phyloP scores from a whole-genome alignment of 805 yeast species.

The Ogataea naganishii region DNA sequence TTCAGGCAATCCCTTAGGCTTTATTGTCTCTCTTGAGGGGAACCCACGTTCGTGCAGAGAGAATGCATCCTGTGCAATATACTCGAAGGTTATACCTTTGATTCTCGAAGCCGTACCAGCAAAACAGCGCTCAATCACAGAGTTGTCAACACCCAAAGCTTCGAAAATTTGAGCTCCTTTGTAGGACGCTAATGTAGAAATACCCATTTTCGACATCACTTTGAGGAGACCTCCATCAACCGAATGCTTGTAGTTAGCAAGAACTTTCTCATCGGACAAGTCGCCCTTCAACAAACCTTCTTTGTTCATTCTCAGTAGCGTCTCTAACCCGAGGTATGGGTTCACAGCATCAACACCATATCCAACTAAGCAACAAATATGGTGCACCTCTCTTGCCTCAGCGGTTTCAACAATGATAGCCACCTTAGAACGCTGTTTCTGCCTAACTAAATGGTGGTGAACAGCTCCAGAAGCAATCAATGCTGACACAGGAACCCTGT shows the following conservation, averaged over 20 bases:
- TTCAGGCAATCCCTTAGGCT: conserved; percentile 76
- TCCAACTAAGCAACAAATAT: conserved; percentile 87
- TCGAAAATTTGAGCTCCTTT: conserved; percentile 99
- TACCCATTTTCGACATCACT: conserved; percentile 99
- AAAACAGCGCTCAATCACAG: conserved; percentile 91
- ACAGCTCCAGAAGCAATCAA: conserved; percentile 94
- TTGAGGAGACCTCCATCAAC: conserved; percentile 87
- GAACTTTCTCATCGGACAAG: conserved; percentile 48
- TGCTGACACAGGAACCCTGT: conserved; percentile 75
- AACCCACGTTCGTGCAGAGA: conserved; percentile 88
- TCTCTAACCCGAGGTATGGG: conserved; percentile 90
- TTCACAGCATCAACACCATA: conserved; percentile 96
- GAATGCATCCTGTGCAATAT: conserved; percentile 94
- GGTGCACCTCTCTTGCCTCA: conserved; percentile 97
- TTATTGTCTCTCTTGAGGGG: conserved; percentile 65
- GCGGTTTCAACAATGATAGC: conserved; percentile 90
- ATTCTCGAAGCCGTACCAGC: conserved; percentile 97
- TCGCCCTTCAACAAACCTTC: conserved; percentile 62
- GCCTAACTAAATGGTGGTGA: conserved; percentile 92
- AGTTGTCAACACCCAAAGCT: conserved; percentile 91
- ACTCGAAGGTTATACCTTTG: conserved; percentile 90
- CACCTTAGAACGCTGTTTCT: conserved; percentile 92
- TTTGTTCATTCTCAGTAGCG: conserved; percentile 72
- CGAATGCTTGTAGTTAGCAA: conserved; percentile 75
- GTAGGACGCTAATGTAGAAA: conserved; percentile 94